Percentiles rank a stretch among this genome's conserved stretches.
Evolutionary conservation across 345 rosid species (phyloP).

Genomic region (Salix viminalis): DNA sequence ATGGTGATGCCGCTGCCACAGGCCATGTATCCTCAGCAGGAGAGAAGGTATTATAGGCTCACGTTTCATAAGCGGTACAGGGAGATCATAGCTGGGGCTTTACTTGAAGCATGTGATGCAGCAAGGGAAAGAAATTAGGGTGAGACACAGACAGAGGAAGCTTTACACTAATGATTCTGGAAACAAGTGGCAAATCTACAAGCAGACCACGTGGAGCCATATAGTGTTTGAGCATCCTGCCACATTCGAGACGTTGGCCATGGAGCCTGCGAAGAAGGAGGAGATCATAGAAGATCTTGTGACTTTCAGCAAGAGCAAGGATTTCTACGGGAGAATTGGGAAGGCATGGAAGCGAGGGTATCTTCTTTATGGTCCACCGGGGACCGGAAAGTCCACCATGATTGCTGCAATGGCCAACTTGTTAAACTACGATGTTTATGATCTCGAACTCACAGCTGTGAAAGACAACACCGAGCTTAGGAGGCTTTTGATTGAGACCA

Average conservation of each 20-base stretch:
- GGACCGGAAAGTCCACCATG: slow-evolving; percentile 44
- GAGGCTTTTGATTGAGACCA: slow-evolving; percentile 40
- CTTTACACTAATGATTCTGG: slow-evolving; percentile 57
- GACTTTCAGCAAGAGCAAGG: slow-evolving; percentile 50
- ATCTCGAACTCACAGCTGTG: slow-evolving; percentile 42
- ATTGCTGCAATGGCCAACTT: slow-evolving; percentile 47
- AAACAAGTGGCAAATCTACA: slow-evolving; percentile 43
- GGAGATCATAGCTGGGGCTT: slow-evolving; percentile 37
- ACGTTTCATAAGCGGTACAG: slow-evolving; percentile 46
- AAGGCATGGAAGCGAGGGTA: slow-evolving; percentile 57
- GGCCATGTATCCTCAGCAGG: slow-evolving; percentile 43
- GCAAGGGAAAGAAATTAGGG: slow-evolving; percentile 50
- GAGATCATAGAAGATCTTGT: slow-evolving; percentile 51
- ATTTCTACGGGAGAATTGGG: slow-evolving; percentile 51
- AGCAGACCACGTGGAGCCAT: slow-evolving; percentile 55
- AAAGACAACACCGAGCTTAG: slow-evolving; percentile 37
- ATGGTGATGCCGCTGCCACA: slow-evolving; percentile 22
- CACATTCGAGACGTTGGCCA: slow-evolving; percentile 49
- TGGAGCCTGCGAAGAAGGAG: slow-evolving; percentile 50
- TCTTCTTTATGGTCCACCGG: slow-evolving; percentile 50
- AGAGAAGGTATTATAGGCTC: slow-evolving; percentile 51
- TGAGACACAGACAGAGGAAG: slow-evolving; percentile 53
- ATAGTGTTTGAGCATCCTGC: slow-evolving; percentile 58
- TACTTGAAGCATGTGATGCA: slow-evolving; percentile 47
- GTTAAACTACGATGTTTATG: slow-evolving; percentile 39